These are phyloP conservation scores for Camelina hispida DNA, from an alignment of 345 rosid species.

Conservation along the genomic window DNA sequence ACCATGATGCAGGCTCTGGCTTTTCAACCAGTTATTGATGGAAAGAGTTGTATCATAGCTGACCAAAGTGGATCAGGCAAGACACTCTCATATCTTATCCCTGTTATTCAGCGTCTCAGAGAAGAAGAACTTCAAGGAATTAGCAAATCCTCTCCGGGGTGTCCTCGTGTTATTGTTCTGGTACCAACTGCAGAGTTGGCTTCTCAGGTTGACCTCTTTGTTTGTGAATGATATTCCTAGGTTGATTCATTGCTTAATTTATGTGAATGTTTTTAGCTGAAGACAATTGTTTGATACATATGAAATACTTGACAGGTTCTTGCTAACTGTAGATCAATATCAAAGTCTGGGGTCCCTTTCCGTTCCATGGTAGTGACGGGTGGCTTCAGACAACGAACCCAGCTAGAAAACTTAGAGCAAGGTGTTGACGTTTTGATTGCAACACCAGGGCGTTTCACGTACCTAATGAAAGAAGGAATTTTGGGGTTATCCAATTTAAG, in stretches of 20 bases:
- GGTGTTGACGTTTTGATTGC: conserved; percentile 86
- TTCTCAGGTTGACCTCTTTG: conserved; percentile 66
- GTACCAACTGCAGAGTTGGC: conserved; percentile 98
- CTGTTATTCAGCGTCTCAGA: conserved; percentile 81
- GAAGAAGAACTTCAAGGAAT: conserved; percentile 82
- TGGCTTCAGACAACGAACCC: conserved; percentile 89
- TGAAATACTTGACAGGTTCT: conserved; percentile 71
- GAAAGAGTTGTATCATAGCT: conserved; percentile 87
- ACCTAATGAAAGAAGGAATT: conserved; percentile 73
- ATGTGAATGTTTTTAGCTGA: conserved; percentile 6
- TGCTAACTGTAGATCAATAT: conserved; percentile 70
- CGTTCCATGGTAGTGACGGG: conserved; percentile 92
- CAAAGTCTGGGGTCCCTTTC: conserved; percentile 86
- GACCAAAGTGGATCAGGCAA: conserved; percentile 99
- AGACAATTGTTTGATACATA: conserved; percentile 30
- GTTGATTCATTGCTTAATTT: conserved; percentile 20
- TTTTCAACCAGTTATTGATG: conserved; percentile 68
- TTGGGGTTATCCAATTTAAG: conserved; percentile 68
- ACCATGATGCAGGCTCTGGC: conserved; percentile 70
- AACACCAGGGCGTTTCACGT: conserved; percentile 96
- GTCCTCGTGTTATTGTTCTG: conserved; percentile 78
- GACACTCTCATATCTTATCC: conserved; percentile 89
- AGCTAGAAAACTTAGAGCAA: conserved; percentile 76
- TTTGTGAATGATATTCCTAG: conserved; percentile 18
- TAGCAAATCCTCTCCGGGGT: conserved; percentile 57